These are phyloP conservation scores for Russula earlei DNA, from an alignment of 768 basidiomycete species.

Conservation along the genomic window DNA sequence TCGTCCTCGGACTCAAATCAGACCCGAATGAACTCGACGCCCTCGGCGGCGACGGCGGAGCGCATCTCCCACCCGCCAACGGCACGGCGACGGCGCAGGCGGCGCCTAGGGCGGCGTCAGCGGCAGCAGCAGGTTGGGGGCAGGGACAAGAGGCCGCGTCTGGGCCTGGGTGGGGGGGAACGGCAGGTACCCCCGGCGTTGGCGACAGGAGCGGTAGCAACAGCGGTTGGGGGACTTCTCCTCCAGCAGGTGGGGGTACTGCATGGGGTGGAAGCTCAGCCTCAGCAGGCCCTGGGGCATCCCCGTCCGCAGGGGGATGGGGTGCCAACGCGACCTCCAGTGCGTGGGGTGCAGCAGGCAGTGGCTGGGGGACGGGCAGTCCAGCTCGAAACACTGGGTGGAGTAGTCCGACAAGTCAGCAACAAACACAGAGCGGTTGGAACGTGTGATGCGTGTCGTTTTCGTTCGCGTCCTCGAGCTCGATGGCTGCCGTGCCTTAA, in stretches of 20 bases:
- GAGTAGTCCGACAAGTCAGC: slow-evolving; percentile 24
- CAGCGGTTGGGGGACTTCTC: slow-evolving; percentile 10
- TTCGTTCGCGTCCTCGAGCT: neutral
- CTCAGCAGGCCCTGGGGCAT: slow-evolving; percentile 20
- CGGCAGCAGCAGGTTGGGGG: slow-evolving; percentile 13
- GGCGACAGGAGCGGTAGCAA: neutral
- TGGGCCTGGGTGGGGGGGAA: slow-evolving; percentile 15
- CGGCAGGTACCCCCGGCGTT: neutral
- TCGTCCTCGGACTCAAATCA: slow-evolving; percentile 62
- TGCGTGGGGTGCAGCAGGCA: slow-evolving; percentile 21
- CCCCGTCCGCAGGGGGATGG: slow-evolving; percentile 25
- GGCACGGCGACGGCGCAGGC: slow-evolving; percentile 6
- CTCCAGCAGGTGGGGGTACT: slow-evolving; percentile 3
- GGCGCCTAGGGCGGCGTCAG: slow-evolving; percentile 14
- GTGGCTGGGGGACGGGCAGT: slow-evolving; percentile 24
- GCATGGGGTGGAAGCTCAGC: slow-evolving; percentile 11
- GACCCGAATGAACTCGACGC: slow-evolving; percentile 38
- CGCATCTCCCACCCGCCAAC: slow-evolving; percentile 7
- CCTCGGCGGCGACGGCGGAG: slow-evolving; percentile 30
- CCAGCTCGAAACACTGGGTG: slow-evolving; percentile 26
- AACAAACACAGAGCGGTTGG: slow-evolving; percentile 25
- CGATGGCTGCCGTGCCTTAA: slow-evolving; percentile 9
- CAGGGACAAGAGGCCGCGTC: slow-evolving; percentile 2
- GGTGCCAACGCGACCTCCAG: slow-evolving; percentile 31
- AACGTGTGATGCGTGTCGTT: slow-evolving; percentile 23